phyloP scores from a whole-genome alignment of 1,139 yeast genomes.

The Suhomyces coccinellae region DNA sequence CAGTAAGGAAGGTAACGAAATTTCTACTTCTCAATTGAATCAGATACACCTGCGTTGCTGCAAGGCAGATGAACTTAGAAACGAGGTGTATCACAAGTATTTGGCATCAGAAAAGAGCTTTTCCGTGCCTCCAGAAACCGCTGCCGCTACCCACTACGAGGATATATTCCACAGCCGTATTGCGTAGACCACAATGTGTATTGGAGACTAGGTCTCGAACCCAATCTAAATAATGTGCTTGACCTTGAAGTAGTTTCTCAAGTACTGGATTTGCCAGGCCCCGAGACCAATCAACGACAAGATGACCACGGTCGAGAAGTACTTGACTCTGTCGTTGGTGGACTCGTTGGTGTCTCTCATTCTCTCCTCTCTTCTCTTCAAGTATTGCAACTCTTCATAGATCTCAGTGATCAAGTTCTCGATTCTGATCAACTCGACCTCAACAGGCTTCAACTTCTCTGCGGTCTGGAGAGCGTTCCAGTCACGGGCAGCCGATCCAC shows the following conservation, averaged over 20 bases:
- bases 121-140: background rate
- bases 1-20: background rate
- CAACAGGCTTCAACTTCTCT: constrained; percentile 90
- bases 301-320: constrained; percentile 73
- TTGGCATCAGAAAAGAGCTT: background rate
- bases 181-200: background rate
- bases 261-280: constrained; percentile 86
- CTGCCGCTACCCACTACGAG: background rate
- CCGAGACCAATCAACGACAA: constrained; percentile 75
- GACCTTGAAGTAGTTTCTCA: constrained; percentile 90
- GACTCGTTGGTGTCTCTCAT: constrained; percentile 96
- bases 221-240: constrained; percentile 75
- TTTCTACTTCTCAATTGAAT: background rate
- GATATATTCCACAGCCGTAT: constrained; percentile 1
- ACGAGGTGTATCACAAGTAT: background rate
- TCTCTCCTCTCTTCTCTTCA: constrained; percentile 84
- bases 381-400: constrained; percentile 72
- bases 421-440: constrained; percentile 80
- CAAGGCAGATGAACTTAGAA: background rate
- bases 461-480: constrained; percentile 95
- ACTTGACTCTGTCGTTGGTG: constrained; percentile 82
- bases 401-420: constrained; percentile 85
- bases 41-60: background rate
- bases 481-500: constrained; percentile 96
- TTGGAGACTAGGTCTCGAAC: background rate